A percentile compares a stretch with the other conserved stretches of the same genome.
phyloP scores from a whole-genome alignment of 208 protist genomes.

The Trypanosomatidae sp. region DNA sequence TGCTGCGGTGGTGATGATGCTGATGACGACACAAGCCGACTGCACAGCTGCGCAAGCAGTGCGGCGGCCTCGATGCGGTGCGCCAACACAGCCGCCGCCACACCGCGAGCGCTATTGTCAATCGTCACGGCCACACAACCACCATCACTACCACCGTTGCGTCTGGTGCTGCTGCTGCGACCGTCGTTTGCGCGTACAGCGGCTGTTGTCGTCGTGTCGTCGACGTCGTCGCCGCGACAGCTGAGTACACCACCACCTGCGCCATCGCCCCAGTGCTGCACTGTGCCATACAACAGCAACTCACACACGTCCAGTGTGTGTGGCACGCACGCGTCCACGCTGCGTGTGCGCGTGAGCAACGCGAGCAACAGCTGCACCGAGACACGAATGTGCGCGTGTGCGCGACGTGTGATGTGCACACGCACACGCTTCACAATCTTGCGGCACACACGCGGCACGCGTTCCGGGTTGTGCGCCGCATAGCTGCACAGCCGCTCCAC shows the following conservation, averaged over 20 bases:
- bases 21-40: no score
- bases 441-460: slow-evolving; percentile 69
- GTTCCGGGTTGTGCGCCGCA: slow-evolving; percentile 61
- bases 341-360: slow-evolving; percentile 30
- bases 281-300: slow-evolving; percentile 22
- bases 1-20: no score
- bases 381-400: slow-evolving; percentile 46
- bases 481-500: slow-evolving; percentile 60
- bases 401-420: slow-evolving; percentile 13
- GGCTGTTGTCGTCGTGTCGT: no score
- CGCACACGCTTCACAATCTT: slow-evolving; percentile 58
- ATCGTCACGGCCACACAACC: no score
- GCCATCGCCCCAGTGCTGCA: slow-evolving; percentile 30
- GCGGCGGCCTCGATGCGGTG: no score
- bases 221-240: no score
- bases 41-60: no score
- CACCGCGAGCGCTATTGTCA: no score
- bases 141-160: no score
- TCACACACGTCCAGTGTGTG: slow-evolving; percentile 40
- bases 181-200: no score
- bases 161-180: no score
- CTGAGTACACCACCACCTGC: slow-evolving; percentile 27
- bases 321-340: slow-evolving; percentile 59
- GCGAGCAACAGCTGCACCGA: slow-evolving; percentile 39
- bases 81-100: no score